Evolutionary conservation across 2,329 filamentous ascomycete genomes (phyloP).

Genomic region (Fusarium proliferatum): DNA sequence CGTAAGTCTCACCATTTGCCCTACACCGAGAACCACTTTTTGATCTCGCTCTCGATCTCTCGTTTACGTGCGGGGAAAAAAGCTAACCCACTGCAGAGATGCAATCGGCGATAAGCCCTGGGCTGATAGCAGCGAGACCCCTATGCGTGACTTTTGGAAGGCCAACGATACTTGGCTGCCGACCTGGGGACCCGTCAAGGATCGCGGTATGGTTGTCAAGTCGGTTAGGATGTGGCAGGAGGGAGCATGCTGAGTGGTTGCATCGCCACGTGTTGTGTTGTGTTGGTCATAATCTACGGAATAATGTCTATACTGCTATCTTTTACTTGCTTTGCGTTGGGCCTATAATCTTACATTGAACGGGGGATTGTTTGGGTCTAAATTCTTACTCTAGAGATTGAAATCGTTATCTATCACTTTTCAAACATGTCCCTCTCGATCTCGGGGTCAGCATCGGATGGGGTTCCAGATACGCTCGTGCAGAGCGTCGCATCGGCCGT

Average conservation of each 20-base stretch:
- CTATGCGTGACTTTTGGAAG: constrained; percentile 56
- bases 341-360: background rate
- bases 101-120: constrained; percentile 56
- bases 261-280: background rate
- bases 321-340: background rate
- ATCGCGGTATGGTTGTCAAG: constrained; percentile 56
- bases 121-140: constrained; percentile 53
- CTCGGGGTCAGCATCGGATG: background rate
- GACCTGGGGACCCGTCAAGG: constrained; percentile 48
- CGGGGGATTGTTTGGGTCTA: background rate
- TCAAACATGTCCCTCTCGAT: background rate
- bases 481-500: background rate
- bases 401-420: constrained; percentile 3
- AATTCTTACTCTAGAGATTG: background rate
- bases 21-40: background rate
- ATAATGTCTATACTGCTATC: background rate
- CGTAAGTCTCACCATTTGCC: constrained; percentile 41
- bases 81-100: constrained; percentile 48
- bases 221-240: constrained; percentile 60
- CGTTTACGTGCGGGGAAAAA: background rate
- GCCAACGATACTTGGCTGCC: constrained; percentile 54
- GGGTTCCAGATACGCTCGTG: constrained; percentile 6
- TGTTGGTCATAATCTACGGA: background rate
- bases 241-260: constrained; percentile 41
- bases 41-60: constrained; percentile 1